Evolutionary conservation across 805 yeast species (phyloP), one percentile per base, ranked within the genome.

Genomic region (Ogataea pilisensis): DNA sequence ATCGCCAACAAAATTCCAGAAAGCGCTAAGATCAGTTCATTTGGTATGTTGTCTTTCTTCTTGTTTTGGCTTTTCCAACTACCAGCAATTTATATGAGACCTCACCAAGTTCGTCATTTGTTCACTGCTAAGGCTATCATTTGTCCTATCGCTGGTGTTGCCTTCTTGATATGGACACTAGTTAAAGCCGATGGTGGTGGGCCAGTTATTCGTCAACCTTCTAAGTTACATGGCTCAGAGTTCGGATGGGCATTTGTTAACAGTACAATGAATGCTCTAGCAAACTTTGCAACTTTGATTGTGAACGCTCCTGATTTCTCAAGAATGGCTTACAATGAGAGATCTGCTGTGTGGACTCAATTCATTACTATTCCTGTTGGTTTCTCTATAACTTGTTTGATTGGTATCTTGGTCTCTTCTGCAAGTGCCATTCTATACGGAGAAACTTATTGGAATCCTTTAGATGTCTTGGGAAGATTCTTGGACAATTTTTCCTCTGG

Each of bases 281-380:
- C 95, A 21, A 88, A 87, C 64, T 88, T 88, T 57, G 93, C 95
- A 5, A 84, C 96, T n/a, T 72, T 88, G 54, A 84, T 89, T 55
- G 75, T 84, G 39, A 88, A 88, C 64, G 85, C 93, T 13, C 95
- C 96, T 2, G 96, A 88, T 68, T 88, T 88, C 63, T 74, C 95
- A 20, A 77, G 96, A 62, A 82, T 87, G 65, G 84, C 95, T 8
- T 74, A 70, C 48, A 79, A 77, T 18, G 69, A 73, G 38, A 60
- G 53, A 32, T 66, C 76, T 17, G 71, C 82, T 3, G 54, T 68
- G n/a, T 68, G 72, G 61, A 73, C 87, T 2, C 88, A 81, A 60
- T 55, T 71, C 33, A 54, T 83, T 30, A 70, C 91, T 2, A 78
- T 89, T 46, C 95, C 96, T 27, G 44, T 84, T 17, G 76, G 86